Conservation (phyloP, 108 stramenopile genomes). For the Hondaea fermentalgiana region DNA sequence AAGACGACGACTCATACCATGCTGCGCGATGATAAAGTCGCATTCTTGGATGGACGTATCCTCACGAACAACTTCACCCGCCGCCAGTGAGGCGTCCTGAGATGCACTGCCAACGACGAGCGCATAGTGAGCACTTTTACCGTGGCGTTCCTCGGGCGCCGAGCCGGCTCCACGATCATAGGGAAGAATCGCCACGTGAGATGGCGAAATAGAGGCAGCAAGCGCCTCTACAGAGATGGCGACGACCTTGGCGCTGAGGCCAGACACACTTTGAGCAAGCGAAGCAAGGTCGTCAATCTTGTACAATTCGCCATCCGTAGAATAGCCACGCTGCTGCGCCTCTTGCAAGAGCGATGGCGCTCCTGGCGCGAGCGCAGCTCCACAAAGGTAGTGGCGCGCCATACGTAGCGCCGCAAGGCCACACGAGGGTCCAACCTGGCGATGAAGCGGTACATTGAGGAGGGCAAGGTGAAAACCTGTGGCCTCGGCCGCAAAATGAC, state of each 20-base stretch:
- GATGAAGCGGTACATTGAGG: neutral
- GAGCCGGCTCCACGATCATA: neutral
- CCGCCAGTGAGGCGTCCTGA: neutral
- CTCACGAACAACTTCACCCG: too few relatives aligned
- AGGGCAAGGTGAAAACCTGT: neutral
- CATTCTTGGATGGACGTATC: neutral
- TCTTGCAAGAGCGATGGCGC: neutral
- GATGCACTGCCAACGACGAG: neutral
- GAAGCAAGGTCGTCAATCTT: neutral
- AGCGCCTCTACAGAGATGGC: neutral
- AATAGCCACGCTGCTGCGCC: neutral
- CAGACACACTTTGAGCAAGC: neutral
- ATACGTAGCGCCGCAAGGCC: conserved; percentile 8
- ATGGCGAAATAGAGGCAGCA: neutral
- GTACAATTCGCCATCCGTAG: neutral
- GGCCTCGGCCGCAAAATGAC: neutral
- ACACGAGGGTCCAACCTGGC: neutral
- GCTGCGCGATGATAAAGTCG: neutral
- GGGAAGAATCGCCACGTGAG: neutral
- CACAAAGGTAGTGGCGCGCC: neutral
- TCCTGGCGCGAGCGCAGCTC: neutral
- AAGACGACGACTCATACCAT: neutral
- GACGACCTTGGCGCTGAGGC: neutral
- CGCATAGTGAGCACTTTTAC: neutral
- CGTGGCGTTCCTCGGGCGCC: neutral